Evolutionary conservation across 78 protist species (phyloP).

Genomic region (Chrysochromulina parva): DNA sequence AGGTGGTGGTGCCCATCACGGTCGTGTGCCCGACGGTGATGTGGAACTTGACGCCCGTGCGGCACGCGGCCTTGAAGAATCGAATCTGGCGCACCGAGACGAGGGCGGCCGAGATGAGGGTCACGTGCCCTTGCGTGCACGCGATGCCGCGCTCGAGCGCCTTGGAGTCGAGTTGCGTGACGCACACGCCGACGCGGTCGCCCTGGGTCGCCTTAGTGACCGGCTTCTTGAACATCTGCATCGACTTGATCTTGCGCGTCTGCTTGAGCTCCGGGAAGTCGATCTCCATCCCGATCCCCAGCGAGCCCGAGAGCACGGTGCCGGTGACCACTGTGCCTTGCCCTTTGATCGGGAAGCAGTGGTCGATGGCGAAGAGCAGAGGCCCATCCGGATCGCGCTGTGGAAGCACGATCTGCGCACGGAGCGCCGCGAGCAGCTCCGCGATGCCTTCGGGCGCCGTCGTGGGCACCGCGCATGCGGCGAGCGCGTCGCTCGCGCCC

Average conservation of each 20-base stretch:
- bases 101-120: slow-evolving; percentile 27
- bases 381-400: slow-evolving; percentile 26
- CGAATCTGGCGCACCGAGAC: slow-evolving; percentile 30
- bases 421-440: neutral
- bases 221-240: slow-evolving; percentile 91
- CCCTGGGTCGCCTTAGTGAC: slow-evolving; percentile 67
- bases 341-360: slow-evolving; percentile 95
- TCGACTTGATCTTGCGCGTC: slow-evolving; percentile 75
- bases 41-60: slow-evolving; percentile 75
- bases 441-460: too few relatives aligned
- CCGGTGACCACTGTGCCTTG: slow-evolving; percentile 96
- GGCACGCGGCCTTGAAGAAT: slow-evolving; percentile 8
- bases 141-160: slow-evolving; percentile 82
- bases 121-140: slow-evolving; percentile 55
- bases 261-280: slow-evolving; percentile 30
- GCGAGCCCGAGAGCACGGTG: slow-evolving; percentile 81
- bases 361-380: slow-evolving; percentile 91
- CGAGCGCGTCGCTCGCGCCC: too few relatives aligned
- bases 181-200: slow-evolving; percentile 87
- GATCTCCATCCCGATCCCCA: slow-evolving; percentile 28
- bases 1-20: slow-evolving; percentile 15
- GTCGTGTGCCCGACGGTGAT: slow-evolving; percentile 92
- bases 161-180: slow-evolving; percentile 82
- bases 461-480: too few relatives aligned
- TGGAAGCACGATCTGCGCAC: neutral